Evolutionary conservation across 2,329 filamentous ascomycete species (phyloP).

Genomic region (Aspergillus brasiliensis): DNA sequence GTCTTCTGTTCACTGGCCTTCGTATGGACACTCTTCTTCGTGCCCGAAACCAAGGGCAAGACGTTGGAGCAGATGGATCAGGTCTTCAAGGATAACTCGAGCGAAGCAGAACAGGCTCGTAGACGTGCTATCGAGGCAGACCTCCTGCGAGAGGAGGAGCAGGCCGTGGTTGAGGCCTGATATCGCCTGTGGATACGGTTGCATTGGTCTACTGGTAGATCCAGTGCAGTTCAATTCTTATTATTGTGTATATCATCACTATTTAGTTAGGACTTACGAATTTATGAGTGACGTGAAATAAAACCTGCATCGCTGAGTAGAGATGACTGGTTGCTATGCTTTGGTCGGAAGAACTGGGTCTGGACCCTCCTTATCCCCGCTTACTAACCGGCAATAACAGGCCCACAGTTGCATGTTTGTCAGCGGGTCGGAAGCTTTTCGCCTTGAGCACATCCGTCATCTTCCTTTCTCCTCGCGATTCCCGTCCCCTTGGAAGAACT

Average conservation of each 20-base stretch:
- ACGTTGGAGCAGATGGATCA: constrained; percentile 60
- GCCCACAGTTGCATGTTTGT: background rate
- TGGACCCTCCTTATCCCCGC: background rate
- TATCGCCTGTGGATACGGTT: background rate
- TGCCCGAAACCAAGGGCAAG: constrained; percentile 60
- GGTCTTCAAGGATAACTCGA: constrained; percentile 44
- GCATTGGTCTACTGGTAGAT: background rate
- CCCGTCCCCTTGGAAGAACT: background rate
- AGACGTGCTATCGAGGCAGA: constrained; percentile 36
- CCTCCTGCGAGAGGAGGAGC: constrained; percentile 22
- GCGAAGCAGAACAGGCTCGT: constrained; percentile 32
- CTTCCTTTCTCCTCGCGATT: background rate
- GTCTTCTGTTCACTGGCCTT: constrained; percentile 55
- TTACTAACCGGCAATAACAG: background rate
- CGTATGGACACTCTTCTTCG: constrained; percentile 56
- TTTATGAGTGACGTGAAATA: background rate
- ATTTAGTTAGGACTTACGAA: background rate
- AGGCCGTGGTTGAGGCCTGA: background rate
- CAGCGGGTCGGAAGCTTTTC: constrained; percentile 1
- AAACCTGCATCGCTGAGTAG: background rate
- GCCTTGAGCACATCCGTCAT: background rate
- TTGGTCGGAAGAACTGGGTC: background rate
- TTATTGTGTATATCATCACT: background rate
- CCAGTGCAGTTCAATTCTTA: background rate
- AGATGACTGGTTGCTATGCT: background rate